Evolutionary conservation across 2,329 filamentous ascomycete species (phyloP), one percentile per base, ranked within the genome.

Genomic region (Colletotrichum zoysiae): DNA sequence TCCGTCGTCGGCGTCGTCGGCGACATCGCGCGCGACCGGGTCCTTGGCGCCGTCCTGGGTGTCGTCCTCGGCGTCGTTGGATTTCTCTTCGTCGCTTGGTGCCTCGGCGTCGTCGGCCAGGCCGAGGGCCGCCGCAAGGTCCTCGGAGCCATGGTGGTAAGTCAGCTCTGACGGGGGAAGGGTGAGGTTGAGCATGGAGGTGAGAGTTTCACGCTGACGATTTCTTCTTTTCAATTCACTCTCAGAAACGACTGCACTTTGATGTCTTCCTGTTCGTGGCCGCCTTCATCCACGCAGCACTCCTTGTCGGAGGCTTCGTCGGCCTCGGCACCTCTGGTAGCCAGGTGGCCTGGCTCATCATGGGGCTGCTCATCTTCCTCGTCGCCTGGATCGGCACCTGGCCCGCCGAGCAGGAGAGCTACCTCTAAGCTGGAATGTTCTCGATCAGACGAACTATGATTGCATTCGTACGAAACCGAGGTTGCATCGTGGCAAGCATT

Each of bases 341-440:
- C 12, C 44, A 69, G 23, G 65, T 46, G 7, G 57, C 66, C 26
- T 72, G 70, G 70, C 48, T 65, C 12, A 57, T 72, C 18, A 70
- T 72, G 70, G 70, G 70, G 66, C 38, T 72, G 12, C 61, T 70
- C 40, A 70, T 72, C 40, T 72, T 72, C 33, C 53, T 48, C 40
- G 70, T 70, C 7, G 70, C 70, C 18, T 72, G 70, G 66, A 33
- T 72, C 12, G 62, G 46, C n/a, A 70, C 30, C 6, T 72, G 70
- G 70, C 59, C 70, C 1, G 66, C 70, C 12, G 66, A 70, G 55
- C 55, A 55, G 20, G 70, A 72, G 50, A 70, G 53, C 33, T 30
- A 65, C 33, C 35, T 38, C 7, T 72, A 16, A 57, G 44, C 33
- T 4, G 5, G 14, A 8, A 8, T 30, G 11, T 5, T 9, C 16